phyloP scores from a whole-genome alignment of 108 stramenopile genomes.

The Pseudonitzschia delicatissima region DNA sequence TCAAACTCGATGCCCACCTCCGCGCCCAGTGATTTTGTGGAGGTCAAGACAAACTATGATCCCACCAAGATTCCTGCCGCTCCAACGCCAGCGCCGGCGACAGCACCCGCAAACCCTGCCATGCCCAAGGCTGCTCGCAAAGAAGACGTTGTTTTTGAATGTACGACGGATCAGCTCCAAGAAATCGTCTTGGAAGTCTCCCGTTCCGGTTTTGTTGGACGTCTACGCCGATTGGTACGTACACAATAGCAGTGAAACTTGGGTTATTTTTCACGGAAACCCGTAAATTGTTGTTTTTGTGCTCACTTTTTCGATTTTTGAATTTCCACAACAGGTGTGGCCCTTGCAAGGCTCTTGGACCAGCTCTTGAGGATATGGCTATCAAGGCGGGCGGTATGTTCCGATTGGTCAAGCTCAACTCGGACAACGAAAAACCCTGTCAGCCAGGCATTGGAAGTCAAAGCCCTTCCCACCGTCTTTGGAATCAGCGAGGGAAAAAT shows the following conservation, averaged over 20 bases:
- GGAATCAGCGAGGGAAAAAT: slow-evolving; percentile 81
- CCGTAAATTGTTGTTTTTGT: not conserved
- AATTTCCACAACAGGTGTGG: slow-evolving; percentile 29
- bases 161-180: slow-evolving; percentile 66
- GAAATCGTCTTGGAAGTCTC: slow-evolving; percentile 79
- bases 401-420: slow-evolving; percentile 84
- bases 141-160: slow-evolving; percentile 78
- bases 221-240: slow-evolving; percentile 83
- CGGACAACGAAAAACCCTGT: slow-evolving; percentile 75
- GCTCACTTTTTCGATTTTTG: not conserved
- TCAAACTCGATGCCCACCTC: slow-evolving; percentile 11
- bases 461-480: slow-evolving; percentile 82
- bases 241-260: no score
- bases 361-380: slow-evolving; percentile 82
- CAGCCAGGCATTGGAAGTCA: slow-evolving; percentile 71
- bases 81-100: slow-evolving; percentile 22
- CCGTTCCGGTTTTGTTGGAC: slow-evolving; percentile 84
- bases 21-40: slow-evolving; percentile 43
- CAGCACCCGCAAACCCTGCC: slow-evolving; percentile 9
- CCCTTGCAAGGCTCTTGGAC: slow-evolving; percentile 81
- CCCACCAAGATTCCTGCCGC: slow-evolving; percentile 43
- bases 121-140: slow-evolving; percentile 57
- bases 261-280: not conserved
- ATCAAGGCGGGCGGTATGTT: slow-evolving; percentile 77
- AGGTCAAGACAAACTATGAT: slow-evolving; percentile 75